Evolutionary conservation across 163 green algal species (phyloP), one percentile per base, ranked within the genome.

Genomic region (Scenedesmus sp.): DNA sequence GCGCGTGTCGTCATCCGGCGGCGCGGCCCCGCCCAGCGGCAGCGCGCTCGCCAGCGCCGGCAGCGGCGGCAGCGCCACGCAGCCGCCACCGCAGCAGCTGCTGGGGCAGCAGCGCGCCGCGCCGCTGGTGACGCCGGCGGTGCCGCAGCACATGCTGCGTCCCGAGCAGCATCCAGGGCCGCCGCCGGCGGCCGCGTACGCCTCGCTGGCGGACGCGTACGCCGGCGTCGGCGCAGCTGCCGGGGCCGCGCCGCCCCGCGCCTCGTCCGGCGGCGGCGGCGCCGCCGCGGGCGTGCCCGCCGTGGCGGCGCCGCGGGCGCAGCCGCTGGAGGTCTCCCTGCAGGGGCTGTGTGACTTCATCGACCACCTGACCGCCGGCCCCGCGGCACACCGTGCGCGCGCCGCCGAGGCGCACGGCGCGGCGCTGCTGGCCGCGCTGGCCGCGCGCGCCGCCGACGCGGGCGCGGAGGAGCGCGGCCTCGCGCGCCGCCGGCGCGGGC

Each of bases 121-220:
- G 33, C 58, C 58, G 17, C 26, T 26, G 2, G 36, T 36, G 3
- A 29, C 39, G 22, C 62, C 62, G n/a, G n/a, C 62, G 18, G 33
- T 29, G 3, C 62, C 31, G 36, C 62, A 70, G 57, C 56, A 70
- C 24, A 57, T 69, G 70, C 34, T 47, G 42, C 54, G 56, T 22
- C 51, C 34, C 2, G 4, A 22, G 22, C 39, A 34, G 42, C 54
- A 70, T 36, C 70, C 47, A 26, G 51, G 64, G 26, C 39, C 29
- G 34, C 42, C 70, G 18, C 70, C 70, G n/a, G 56, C 70, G 62
- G 70, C 70, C 51, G 70, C 70, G 39, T 78, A 78, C 22, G 51
- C 42, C 24, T 50, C 26, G 18, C 4, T 70, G 9, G 70, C 56
- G 7, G 70, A 78, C 28, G 47, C 56, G 0, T 78, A 63, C 48